phyloP scores from a whole-genome alignment of 225 moss, liverwort and hornwort species.

The Bryum argenteum region DNA sequence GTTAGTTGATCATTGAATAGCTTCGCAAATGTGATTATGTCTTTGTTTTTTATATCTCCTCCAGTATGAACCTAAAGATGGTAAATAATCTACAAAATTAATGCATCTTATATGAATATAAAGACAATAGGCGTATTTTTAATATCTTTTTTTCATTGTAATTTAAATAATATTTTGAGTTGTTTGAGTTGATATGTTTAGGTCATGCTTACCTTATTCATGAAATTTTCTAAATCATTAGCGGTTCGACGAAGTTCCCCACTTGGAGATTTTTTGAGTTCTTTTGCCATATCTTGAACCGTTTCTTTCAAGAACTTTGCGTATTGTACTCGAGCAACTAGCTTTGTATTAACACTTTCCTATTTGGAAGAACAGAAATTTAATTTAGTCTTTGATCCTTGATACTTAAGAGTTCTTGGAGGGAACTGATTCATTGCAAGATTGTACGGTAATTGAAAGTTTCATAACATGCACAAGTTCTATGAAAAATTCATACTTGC shows the following conservation, averaged over 20 bases:
- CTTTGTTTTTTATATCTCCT: conserved; percentile 64
- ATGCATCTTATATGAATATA: neutral
- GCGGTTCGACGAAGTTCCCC: conserved; percentile 66
- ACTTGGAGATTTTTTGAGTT: conserved; percentile 67
- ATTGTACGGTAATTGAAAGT: rapidly evolving
- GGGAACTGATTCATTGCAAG: neutral
- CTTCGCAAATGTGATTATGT: conserved; percentile 74
- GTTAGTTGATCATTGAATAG: conserved; percentile 86
- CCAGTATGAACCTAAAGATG: conserved; percentile 62
- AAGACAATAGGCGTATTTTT: too few species aligned
- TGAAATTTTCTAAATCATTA: conserved; percentile 58
- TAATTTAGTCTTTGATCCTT: rapidly evolving
- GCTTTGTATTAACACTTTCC: conserved; percentile 67
- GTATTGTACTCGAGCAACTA: conserved; percentile 74
- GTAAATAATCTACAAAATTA: rapidly evolving
- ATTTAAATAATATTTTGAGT: neutral
- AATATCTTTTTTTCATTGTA: too few species aligned
- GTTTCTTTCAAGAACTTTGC: conserved; percentile 79
- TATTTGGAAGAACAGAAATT: neutral
- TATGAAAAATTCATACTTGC: conserved; percentile 35
- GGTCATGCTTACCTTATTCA: conserved; percentile 49
- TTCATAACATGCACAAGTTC: too few species aligned
- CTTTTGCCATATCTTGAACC: conserved; percentile 74
- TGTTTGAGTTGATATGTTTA: neutral
- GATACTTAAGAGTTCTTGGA: neutral